Percentiles rank a stretch among this genome's conserved stretches.
phyloP scores from a whole-genome alignment of 1,139 yeast species.

The Chernovozyma sophiae-reginae region DNA sequence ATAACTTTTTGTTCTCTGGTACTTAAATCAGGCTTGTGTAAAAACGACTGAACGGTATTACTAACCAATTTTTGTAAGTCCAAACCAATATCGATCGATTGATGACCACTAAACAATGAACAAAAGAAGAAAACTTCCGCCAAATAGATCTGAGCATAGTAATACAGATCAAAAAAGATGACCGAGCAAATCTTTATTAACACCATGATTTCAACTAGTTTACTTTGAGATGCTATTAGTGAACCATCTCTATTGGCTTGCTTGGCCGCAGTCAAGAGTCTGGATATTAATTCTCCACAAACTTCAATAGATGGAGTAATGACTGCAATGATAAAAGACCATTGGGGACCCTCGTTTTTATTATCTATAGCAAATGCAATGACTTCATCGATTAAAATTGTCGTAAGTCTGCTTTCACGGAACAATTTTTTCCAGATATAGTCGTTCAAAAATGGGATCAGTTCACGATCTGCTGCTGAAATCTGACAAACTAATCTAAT shows the following conservation, averaged over 20 bases:
- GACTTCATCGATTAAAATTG: constrained; percentile 65
- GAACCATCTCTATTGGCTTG: constrained; percentile 45
- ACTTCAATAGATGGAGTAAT: constrained; percentile 73
- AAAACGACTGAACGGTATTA: constrained; percentile 69
- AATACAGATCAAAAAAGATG: constrained; percentile 67
- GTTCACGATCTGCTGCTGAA: constrained; percentile 47
- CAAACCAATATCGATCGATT: constrained; percentile 63
- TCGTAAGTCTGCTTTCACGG: constrained; percentile 55
- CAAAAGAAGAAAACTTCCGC: constrained; percentile 72
- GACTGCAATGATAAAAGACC: constrained; percentile 60
- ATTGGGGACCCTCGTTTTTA: constrained; percentile 66
- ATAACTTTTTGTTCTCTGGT: constrained; percentile 41
- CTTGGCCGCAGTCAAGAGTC: constrained; percentile 51
- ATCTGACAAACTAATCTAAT: constrained; percentile 62
- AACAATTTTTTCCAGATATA: constrained; percentile 72
- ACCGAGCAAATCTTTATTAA: constrained; percentile 64
- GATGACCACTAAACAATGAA: constrained; percentile 69
- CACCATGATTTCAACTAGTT: constrained; percentile 71
- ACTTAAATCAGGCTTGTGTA: constrained; percentile 53
- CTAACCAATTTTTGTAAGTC: constrained; percentile 64
- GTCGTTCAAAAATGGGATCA: constrained; percentile 37
- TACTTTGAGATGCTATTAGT: constrained; percentile 55
- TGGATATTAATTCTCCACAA: constrained; percentile 60
- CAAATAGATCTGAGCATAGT: constrained; percentile 60
- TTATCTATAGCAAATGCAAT: constrained; percentile 71